phyloP scores from a whole-genome alignment of 192 early-diverging fungal genomes.

The Coemansia sp. region DNA sequence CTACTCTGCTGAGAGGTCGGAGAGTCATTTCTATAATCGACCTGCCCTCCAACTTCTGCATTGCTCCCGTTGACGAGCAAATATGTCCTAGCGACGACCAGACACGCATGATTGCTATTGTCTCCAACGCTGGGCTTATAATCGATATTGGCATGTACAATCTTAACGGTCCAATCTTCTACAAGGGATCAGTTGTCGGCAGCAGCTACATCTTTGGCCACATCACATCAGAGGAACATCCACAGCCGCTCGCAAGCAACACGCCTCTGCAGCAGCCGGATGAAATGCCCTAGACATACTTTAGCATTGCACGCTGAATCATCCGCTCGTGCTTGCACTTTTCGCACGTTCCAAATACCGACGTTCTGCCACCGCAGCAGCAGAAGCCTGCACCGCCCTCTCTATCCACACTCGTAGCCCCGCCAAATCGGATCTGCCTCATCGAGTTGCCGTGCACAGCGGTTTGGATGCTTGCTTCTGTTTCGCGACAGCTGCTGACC shows the following conservation, averaged over 20 bases:
- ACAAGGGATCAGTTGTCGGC: conserved; percentile 30
- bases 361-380: not conserved
- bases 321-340: conserved; percentile 33
- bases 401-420: not conserved
- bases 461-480: not conserved
- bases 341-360: conserved; percentile 14
- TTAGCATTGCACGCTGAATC: conserved; percentile 34
- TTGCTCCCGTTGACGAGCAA: conserved; percentile 44
- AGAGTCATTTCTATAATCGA: conserved; percentile 38
- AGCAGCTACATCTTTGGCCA: conserved; percentile 19
- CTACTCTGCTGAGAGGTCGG: conserved; percentile 6
- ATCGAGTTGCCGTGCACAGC: not conserved
- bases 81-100: conserved; percentile 48
- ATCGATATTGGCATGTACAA: conserved; percentile 46
- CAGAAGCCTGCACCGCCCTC: not conserved
- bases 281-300: conserved; percentile 15
- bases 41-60: conserved; percentile 47
- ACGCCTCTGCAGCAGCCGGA: not conserved
- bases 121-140: conserved; percentile 31
- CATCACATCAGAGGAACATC: not conserved
- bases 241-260: not conserved
- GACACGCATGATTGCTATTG: conserved; percentile 42
- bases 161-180: conserved; percentile 43
- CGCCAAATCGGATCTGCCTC: not conserved
- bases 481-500: not conserved